These are phyloP conservation scores for Amanita pallidorosea DNA, from an alignment of 768 basidiomycete genomes.

Conservation along the genomic window DNA sequence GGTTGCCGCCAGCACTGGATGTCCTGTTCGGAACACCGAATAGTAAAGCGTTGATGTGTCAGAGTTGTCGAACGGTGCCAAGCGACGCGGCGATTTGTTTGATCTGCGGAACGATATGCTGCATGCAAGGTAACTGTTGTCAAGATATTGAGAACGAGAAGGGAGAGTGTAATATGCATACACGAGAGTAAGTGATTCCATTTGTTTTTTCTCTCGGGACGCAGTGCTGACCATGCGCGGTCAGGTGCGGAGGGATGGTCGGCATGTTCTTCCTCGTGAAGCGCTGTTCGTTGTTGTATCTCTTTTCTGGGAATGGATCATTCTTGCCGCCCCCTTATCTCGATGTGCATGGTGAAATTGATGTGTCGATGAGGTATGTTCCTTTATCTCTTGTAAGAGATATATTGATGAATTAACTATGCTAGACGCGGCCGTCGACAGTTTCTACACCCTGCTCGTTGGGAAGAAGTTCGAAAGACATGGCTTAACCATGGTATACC, in stretches of 20 bases:
- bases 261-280: slow-evolving; percentile 91
- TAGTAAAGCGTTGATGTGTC: slow-evolving; percentile 65
- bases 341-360: slow-evolving; percentile 90
- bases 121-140: slow-evolving; percentile 91
- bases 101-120: slow-evolving; percentile 79
- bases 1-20: slow-evolving; percentile 76
- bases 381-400: not conserved
- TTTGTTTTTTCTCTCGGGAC: not conserved
- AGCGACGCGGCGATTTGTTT: slow-evolving; percentile 85
- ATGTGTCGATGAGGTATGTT: slow-evolving; percentile 76
- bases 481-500: slow-evolving; percentile 92
- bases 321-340: slow-evolving; percentile 86
- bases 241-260: slow-evolving; percentile 80
- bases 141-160: slow-evolving; percentile 52
- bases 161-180: slow-evolving; percentile 95
- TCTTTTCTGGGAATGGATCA: slow-evolving; percentile 84
- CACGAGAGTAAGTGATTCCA: slow-evolving; percentile 64
- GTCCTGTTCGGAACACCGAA: slow-evolving; percentile 61
- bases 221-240: slow-evolving; percentile 2
- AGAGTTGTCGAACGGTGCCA: slow-evolving; percentile 68
- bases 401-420: not conserved
- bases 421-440: slow-evolving; percentile 79
- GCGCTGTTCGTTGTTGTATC: slow-evolving; percentile 80
- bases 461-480: slow-evolving; percentile 84
- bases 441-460: slow-evolving; percentile 71